Conservation (phyloP, 2,329 filamentous ascomycete species). For the Aspergillus piperis region DNA sequence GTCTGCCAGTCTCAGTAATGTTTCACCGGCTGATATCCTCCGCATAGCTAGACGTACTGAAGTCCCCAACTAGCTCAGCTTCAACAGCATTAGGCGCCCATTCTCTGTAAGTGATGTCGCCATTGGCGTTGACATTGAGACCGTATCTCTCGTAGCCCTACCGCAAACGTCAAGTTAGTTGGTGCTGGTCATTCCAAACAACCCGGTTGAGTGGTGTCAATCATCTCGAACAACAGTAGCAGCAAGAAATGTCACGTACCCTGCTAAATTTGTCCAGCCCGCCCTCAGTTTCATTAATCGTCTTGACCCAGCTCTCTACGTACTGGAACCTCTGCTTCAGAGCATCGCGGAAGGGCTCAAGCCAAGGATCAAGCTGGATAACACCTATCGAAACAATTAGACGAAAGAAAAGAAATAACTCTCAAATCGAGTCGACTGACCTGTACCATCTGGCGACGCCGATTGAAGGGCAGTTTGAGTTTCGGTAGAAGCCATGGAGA, state of each 20-base stretch:
- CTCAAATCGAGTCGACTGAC: conserved; percentile 21
- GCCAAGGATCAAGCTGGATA: conserved; percentile 82
- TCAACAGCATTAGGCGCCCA: conserved; percentile 90
- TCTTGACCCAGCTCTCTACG: conserved; percentile 83
- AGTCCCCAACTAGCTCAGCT: conserved; percentile 89
- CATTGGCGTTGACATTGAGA: conserved; percentile 76
- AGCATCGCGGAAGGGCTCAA: conserved; percentile 78
- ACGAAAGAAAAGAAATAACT: conserved; percentile 10
- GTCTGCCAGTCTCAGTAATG: conserved; percentile 56
- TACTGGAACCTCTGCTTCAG: conserved; percentile 76
- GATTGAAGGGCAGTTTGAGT: conserved; percentile 5
- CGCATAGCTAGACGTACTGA: conserved; percentile 63
- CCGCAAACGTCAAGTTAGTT: not conserved
- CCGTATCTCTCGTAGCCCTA: conserved; percentile 86
- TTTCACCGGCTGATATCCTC: conserved; percentile 7
- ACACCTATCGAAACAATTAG: conserved; percentile 62
- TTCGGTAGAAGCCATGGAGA: conserved; percentile 25
- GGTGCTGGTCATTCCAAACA: not conserved
- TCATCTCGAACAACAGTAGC: not conserved
- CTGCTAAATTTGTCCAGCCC: conserved; percentile 89
- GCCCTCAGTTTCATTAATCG: conserved; percentile 79
- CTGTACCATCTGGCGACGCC: conserved; percentile 30
- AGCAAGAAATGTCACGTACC: conserved; percentile 51
- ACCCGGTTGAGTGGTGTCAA: not conserved
- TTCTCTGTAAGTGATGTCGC: conserved; percentile 88